Evolutionary conservation across 2,329 filamentous ascomycete genomes (phyloP), one percentile per base, ranked within the genome.

Genomic region (Trichoderma asperellum): DNA sequence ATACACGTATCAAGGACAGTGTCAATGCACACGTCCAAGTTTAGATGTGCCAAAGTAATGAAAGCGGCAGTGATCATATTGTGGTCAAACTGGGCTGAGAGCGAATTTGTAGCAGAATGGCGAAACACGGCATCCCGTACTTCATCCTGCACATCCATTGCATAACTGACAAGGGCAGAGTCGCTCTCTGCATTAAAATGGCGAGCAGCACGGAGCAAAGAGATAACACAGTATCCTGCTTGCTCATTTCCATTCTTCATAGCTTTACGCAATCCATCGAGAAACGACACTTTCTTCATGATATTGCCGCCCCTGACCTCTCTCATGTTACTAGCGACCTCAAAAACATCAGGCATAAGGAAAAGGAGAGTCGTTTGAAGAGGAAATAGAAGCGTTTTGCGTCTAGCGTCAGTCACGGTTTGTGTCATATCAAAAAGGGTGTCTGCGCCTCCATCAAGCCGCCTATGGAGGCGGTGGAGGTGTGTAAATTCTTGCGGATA

Each of bases 381-480:
- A 18, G 89, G 88, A 73, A 86, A 89, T 24, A 91, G 80, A 37
- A 87, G 79, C 4, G 83, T 82, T 72, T 84, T 87, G 59, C 86
- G 83, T 71, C 84, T 84, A 47, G 82, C 83, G 75, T 91, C 89
- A 43, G 84, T 83, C 34, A 89, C 84, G 3, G 87, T 87, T 72
- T 88, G 85, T 5, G 87, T 85, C 87, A 91, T 91, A 73, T 92
- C 89, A 75, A 91, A 91, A 29, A 92, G 81, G 0, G 88, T 90
- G 75, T 92, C 89, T 5, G 88, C 86, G 11, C 87, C 87, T 59
- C 86, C 87, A 73, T 91, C 89, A n/a, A 91, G 82, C 74, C 87
- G 85, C 74, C 84, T 87, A 71, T 87, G 87, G 70, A 83, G 82
- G 18, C 84, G 83, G 76, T 92, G 89, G 69, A 91, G 80, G 69